Base-by-base conservation (phyloP, 106 monocot genomes). In the Phalaenopsis aphrodite region DNA sequence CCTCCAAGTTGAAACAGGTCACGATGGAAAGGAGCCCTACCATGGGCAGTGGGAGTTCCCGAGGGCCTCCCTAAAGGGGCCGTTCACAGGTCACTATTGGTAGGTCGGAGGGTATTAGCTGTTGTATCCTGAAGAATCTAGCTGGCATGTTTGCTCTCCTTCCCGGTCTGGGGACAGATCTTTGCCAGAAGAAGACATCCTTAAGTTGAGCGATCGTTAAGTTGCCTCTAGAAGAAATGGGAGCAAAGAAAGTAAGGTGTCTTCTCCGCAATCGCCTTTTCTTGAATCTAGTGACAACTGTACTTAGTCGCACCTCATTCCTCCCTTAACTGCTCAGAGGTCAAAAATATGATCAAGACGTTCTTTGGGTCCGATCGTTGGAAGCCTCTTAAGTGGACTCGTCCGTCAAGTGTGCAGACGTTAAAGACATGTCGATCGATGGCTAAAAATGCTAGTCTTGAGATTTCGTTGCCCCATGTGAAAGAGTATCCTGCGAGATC, bases 371-470 rank as follows among this genome's bases (percentile, higher is more conserved):
- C 85, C 89, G 4, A 79, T 81, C 5, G n/a, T 79, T 86, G 89
- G 89, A 91, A 85, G 52, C 85, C 88, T 16, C 79, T 82, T 55
- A 89, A 87, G 56, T 99, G 98, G 98, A 77, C 77, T 41, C 84
- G 93, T 14, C 73, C 85, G 5, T 57, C 79, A 18, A 87, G 88
- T 45, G 49, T 90, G 39, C 81, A 82, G 8, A 77, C 76, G 1
- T 42, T 80, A 10, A 88, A 88, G 79, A 45, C 58, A 38, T 49
- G 23, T 8, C 81, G 79, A 76, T 75, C 87, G 15, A 82, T 85
- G 65, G 41, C 78, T 1, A 87, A 88, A 37, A 88, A 85, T 64
- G 72, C 57, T 11, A 58, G 76, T 36, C 46, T 80, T 4, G 96
- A 92, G 42, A 77, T 66, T 18, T 73, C 77, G 4, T 74, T 68